Evolutionary conservation across 2,329 filamentous ascomycete species (phyloP), one percentile per base, ranked within the genome.

Genomic region (Exophiala sp.): DNA sequence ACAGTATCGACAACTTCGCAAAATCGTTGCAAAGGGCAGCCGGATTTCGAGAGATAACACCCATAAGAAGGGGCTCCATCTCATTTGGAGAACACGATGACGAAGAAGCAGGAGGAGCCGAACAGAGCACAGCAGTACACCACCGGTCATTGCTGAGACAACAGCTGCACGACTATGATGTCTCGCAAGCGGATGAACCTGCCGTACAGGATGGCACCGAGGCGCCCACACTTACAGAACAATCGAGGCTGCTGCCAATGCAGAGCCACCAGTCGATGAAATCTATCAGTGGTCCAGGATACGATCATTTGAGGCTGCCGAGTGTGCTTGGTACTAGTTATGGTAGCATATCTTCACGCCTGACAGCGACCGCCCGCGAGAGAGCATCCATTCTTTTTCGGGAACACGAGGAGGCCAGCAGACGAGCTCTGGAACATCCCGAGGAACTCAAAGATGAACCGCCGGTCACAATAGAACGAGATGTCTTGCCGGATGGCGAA

Each of bases 1-100:
- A 97, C 76, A 95, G 89, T 71, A 88, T 97, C 65, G 87, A 94
- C 66, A 95, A 91, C 65, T 97, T 97, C 68, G 89, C 91, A 41
- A 83, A 88, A 57, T 95, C 89, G 64, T 96, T 91, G 88, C 89
- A 92, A 71, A 85, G 92, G 68, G 92, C 92, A 35, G 90, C 91
- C 21, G 86, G 81, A 53, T 97, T 97, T 71, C 82, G 84, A 60
- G 91, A 96, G 69, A 89, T 96, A 62, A 86, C 94, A 33, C 89
- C 90, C 4, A 51, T 63, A 1, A 85, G 88, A 51, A 83, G 85
- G 12, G 84, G 85, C 11, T 86, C 88, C 33, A 90, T 95, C 67
- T 77, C 89, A 49, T 80, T 84, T 58, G 78, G 79, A 2, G 71
- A 72, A 24, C 65, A 68, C 4, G 76, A 81, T 16, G 72, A 76